Evolutionary conservation across 2,329 filamentous ascomycete species (phyloP), one percentile per base, ranked within the genome.

Genomic region (Neofusicoccum laricinum): DNA sequence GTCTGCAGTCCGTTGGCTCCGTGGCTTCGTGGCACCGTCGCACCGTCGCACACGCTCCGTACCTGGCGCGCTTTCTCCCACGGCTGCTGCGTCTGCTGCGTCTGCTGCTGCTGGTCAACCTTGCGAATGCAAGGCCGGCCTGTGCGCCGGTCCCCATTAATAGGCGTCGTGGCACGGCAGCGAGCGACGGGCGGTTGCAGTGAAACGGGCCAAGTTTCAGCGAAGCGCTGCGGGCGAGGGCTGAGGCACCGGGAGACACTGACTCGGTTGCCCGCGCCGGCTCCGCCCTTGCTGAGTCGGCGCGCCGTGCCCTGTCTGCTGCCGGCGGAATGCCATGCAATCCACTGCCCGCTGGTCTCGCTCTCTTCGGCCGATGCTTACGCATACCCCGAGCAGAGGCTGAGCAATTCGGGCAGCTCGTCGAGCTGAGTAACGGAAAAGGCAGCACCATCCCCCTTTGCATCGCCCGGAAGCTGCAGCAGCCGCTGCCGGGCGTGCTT

Each of bases 311-410:
- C 25, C 25, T 30, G 25, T 6, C 5, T 34, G 14, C 14, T n/a
- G n/a, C n/a, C n/a, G n/a, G n/a, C 38, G 53, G 53, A 34, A 32
- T 34, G 14, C 11, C 17, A 25, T 1, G 45, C 10, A 19, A 17
- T n/a, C 15, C 36, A n/a, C 12, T 11, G 46, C 21, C 21, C 10
- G 38, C 38, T 45, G 40, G 4, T 34, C n/a, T 32, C 25, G 53
- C 4, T n/a, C 53, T 43, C 15, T 17, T 58, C 53, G 53, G 53
- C 53, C 53, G 21, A 32, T 58, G 53, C 53, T 43, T 45, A 58
- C 21, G 12, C 15, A 15, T 41, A 30, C 4, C 25, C 25, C 25
- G 25, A 30, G 25, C 25, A 30, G 25, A 30, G 4, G 25, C 25
- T 30, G 25, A 30, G 25, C 4, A 6, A 15, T 3, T 34, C 14